Conservation (phyloP, 1,139 yeast genomes). For the Nakaseomyces nivariensis region DNA sequence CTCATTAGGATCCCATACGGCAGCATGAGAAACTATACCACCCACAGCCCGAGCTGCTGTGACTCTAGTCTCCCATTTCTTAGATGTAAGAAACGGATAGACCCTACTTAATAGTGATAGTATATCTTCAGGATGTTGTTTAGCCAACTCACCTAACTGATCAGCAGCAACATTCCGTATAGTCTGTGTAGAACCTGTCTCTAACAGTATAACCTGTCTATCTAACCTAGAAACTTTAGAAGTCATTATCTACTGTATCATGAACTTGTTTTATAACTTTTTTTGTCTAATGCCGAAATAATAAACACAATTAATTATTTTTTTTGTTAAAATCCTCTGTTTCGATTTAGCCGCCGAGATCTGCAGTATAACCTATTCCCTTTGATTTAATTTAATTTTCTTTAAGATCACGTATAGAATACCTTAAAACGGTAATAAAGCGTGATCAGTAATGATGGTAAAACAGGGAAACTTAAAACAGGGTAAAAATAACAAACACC, state of each 20-base stretch:
- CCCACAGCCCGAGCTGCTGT: conserved; percentile 95
- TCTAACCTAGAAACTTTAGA: conserved; percentile 43
- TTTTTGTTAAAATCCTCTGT: too few relatives aligned
- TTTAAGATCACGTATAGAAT: neutral
- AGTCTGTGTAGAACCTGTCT: conserved; percentile 90
- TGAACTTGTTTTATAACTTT: too few relatives aligned
- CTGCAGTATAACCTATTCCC: neutral
- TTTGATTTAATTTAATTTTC: too few relatives aligned
- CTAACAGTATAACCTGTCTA: conserved; percentile 68
- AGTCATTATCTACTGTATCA: conserved; percentile 16
- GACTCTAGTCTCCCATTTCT: conserved; percentile 92
- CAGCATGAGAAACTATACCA: conserved; percentile 74
- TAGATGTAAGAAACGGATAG: conserved; percentile 74
- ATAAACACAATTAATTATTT: too few relatives aligned
- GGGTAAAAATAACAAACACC: too few relatives aligned
- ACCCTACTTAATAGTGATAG: conserved; percentile 77
- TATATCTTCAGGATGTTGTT: conserved; percentile 89
- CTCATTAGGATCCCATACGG: conserved; percentile 74
- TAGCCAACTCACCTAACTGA: conserved; percentile 88
- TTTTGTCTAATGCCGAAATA: too few relatives aligned
- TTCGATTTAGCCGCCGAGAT: neutral
- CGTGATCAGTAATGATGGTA: too few relatives aligned
- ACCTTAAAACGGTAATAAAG: neutral
- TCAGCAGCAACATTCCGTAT: conserved; percentile 96
- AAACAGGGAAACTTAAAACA: too few relatives aligned